Evolutionary conservation across 305 asterid species (phyloP).

Genomic region (Ajuga reptans): DNA sequence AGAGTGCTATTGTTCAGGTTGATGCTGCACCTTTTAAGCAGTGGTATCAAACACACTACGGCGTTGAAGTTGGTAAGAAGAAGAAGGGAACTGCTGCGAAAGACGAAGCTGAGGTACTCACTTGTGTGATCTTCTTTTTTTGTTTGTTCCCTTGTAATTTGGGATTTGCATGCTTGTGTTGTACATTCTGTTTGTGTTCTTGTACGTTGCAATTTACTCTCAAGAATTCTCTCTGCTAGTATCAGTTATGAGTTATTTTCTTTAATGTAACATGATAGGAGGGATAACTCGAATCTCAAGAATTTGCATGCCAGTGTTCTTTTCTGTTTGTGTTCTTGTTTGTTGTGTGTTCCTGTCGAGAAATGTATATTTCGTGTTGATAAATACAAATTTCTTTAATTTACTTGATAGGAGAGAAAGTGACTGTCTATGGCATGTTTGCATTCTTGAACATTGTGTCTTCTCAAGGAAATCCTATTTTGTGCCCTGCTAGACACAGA

Average conservation of each 20-base stretch:
- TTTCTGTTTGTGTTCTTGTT: too few relatives aligned
- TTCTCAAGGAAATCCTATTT: background rate
- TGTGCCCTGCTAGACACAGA: background rate
- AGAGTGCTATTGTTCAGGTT: constrained; percentile 50
- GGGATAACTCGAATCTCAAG: too few relatives aligned
- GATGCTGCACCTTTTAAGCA: constrained; percentile 61
- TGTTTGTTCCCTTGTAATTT: background rate
- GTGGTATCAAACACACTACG: constrained; percentile 60
- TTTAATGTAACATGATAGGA: too few relatives aligned
- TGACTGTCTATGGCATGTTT: background rate
- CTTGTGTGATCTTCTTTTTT: background rate
- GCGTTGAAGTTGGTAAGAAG: constrained; percentile 55
- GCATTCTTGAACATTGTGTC: too few relatives aligned
- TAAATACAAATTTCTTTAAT: background rate
- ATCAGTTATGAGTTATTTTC: too few relatives aligned
- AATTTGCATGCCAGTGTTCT: background rate
- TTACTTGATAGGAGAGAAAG: background rate
- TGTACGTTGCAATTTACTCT: background rate
- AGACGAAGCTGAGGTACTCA: constrained; percentile 27
- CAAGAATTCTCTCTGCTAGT: too few relatives aligned
- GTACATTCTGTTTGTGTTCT: background rate
- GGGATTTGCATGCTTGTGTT: background rate
- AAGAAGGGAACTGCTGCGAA: constrained; percentile 38
- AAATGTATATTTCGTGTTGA: too few relatives aligned
- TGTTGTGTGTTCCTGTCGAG: too few relatives aligned